Base-by-base conservation (phyloP, 2,329 filamentous ascomycete species). In the Beauveria pseudobassiana region DNA sequence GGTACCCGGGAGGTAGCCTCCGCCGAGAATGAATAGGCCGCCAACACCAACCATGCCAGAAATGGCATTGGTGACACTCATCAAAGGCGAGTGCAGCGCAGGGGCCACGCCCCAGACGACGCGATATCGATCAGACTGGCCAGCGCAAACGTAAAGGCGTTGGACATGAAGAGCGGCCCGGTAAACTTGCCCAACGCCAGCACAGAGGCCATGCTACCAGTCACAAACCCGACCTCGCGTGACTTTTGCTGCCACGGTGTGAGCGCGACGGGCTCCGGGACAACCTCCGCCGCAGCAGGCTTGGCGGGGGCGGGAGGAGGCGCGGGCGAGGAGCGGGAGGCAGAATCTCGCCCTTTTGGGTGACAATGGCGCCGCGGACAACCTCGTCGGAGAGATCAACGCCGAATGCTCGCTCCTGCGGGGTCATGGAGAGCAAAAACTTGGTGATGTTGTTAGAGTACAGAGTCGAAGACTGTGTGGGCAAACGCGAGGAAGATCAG, bases 381-480 rank as follows among this genome's bases (percentile, higher is more conserved):
- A 96, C 92, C 73, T 96, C 91, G 67, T 96, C 92, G 0, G 84
- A 82, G 4, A 96, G 78, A 67, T 96, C 90, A 51, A 96, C 80
- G 8, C 90, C 90, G 65, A 91, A 96, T 43, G 87, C 82, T 65
- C 90, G 91, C 2, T 91, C 86, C 63, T 88, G 83, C 1, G 91
- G 90, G 1, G 86, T 75, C 80, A 96, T 91, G 0, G 91, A 95
- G 10, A 96, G 80, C 30, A 96, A 77, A 62, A 93, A 89, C 71
- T 96, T 96, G 66, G 88, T 92, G 68, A 96, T 93, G 71, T 96
- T 96, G 81, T 96, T 96, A 2, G 90, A 95, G 74, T 96, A 96
- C 22, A 96, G 77, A 0, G 90, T 96, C 0, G 91, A 96, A 0
- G 91, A 91, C 73, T 96, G 92, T 0, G 91, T 96, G 0, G 92